Evolutionary conservation across 768 basidiomycete species (phyloP), one percentile per base, ranked within the genome.

Genomic region (Panus rudis): DNA sequence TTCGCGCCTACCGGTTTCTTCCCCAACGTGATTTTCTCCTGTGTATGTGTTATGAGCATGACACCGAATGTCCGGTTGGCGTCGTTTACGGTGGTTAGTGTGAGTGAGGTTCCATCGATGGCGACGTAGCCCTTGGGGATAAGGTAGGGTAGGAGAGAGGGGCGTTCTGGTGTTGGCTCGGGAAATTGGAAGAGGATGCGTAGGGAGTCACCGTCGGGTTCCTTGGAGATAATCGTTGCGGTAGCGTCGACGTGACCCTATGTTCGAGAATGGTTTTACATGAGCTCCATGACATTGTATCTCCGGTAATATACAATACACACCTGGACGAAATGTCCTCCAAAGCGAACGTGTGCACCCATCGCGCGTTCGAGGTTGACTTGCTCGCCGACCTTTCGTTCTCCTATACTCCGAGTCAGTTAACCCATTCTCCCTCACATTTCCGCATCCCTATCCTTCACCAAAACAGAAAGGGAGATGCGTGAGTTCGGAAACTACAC

Each of bases 321-420:
- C 55, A 89, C 92, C 78, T 98, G 94, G 17, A 99, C 96, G 59
- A 93, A 92, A 60, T 99, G 96, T 10, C 96, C 96, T 21, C 96
- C 96, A 55, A 98, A 96, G 43, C 94, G 72, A 14, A 78, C 81
- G 66, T 92, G 87, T 4, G 84, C 82, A 17, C 79, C 82, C 90
- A 98, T 92, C 2, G 96, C 96, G 39, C 96, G 78, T 68, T 99
- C 96, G 28, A 93, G 71, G 61, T 98, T 97, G 35, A 97, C 76
- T 53, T 80, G 73, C 51, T 90, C 82, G 16, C 88, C 90, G 14
- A 80, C 77, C 50, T 70, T 74, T 42, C 86, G 70, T 55, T 89
- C 81, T 24, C 92, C 92, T 94, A 52, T 1, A 20, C 17, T 6
- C 7, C 21, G 33, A 35, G 33, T 8, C n/a, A n/a, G 12, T 23